Base-by-base conservation (phyloP, 169 alveolate genomes). In the Neospora caninum region DNA sequence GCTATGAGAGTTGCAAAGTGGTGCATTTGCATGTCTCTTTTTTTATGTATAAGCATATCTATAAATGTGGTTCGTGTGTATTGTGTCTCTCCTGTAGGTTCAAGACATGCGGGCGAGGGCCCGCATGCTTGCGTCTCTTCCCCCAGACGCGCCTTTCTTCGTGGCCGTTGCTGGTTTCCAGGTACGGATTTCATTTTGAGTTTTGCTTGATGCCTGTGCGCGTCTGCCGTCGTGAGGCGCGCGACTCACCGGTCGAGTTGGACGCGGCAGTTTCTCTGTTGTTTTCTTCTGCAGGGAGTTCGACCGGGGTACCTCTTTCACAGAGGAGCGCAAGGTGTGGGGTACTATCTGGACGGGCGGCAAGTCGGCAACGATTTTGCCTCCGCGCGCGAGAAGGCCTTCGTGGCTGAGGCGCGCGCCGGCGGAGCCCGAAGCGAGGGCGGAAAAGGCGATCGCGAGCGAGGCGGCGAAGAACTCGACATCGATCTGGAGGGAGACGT, bases 311-410 rank as follows among this genome's bases (percentile, higher is more conserved):
- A 92, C 88, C 70, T 88, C 39, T 92, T 84, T 82, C 86, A 92
- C 80, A 36, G 27, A 0, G 95, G 95, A 34, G 27, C 84, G 45
- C 84, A 84, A 25, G 95, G 95, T 36, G 36, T 84, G 78, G 95
- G 95, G 45, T 92, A 92, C 70, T 92, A 92, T 69, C 34, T 58
- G 95, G 95, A 92, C 36, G 93, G 29, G 45, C 64, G 38, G 25
- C 88, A 73, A 49, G 94, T 91, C n/a, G 89, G 89, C 53, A 49
- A 29, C 43, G 94, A 43, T 2, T 70, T 69, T 45, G 39, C 45
- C 9, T n/a, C 54, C 7, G 31, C 41, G 67, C 93, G 80, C 18
- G 92, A 88, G 92, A 58, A 36, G 83, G 54, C 80, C 36, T 39
- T 58, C 84, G n/a, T 58, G 31, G 29, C 27, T 22, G 41, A 58